phyloP scores from a whole-genome alignment of 495 filamentous ascomycete species.

The Podospora appendiculata region DNA sequence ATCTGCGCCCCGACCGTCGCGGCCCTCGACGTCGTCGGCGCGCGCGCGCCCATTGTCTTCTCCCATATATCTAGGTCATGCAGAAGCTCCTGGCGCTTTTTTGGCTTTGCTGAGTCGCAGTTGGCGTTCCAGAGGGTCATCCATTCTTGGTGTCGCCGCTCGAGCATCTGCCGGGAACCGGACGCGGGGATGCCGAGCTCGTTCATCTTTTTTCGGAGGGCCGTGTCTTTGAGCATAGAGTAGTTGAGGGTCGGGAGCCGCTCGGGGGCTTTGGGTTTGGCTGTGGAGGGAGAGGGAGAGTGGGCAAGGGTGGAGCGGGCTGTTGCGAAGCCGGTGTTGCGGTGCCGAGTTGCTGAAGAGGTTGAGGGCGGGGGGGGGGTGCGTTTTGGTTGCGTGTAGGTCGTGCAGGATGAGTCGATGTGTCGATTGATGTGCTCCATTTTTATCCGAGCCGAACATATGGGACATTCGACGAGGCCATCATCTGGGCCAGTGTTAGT shows the following conservation, averaged over 20 bases:
- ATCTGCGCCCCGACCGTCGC: conserved; percentile 30
- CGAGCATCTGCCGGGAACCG: conserved; percentile 59
- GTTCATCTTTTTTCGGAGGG: conserved; percentile 68
- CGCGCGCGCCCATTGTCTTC: conserved; percentile 53
- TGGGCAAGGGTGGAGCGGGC: conserved; percentile 12
- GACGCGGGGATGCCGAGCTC: conserved; percentile 73
- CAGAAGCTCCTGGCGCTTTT: conserved; percentile 60
- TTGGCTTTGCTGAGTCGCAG: conserved; percentile 70
- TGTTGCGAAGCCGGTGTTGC: conserved; percentile 13
- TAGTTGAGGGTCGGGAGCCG: conserved; percentile 75
- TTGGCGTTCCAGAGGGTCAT: conserved; percentile 95
- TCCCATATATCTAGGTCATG: conserved; percentile 82
- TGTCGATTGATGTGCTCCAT: conserved; percentile 63
- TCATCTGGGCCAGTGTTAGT: conserved; percentile 46
- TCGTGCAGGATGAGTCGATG: conserved; percentile 55
- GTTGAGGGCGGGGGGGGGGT: background rate
- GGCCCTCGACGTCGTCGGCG: conserved; percentile 24
- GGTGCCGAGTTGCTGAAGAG: background rate
- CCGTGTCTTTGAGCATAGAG: conserved; percentile 65
- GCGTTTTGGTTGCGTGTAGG: conserved; percentile 21
- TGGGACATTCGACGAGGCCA: conserved; percentile 74
- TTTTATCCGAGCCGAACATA: conserved; percentile 73
- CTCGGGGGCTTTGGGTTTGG: conserved; percentile 22
- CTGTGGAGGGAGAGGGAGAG: conserved; percentile 5
- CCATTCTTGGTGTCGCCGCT: conserved; percentile 86